These are phyloP conservation scores for Quambalaria eucalypti DNA, from an alignment of 1,284 basidiomycete species.

Conservation along the genomic window DNA sequence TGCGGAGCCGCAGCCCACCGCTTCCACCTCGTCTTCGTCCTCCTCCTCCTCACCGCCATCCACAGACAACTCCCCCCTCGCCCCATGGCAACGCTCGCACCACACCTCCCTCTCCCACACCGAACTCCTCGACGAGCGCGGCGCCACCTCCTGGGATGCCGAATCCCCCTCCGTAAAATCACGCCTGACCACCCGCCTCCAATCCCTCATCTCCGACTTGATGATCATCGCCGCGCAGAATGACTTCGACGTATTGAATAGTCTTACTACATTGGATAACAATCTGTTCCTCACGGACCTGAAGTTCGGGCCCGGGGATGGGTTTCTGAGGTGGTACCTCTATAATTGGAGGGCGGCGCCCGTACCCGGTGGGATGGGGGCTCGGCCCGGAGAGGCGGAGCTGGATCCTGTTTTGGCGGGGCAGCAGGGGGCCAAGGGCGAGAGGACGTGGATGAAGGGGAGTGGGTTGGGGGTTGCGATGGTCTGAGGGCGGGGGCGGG, in stretches of 20 bases:
- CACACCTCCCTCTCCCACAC: slow-evolving; percentile 21
- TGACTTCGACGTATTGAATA: slow-evolving; percentile 92
- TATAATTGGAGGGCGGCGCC: slow-evolving; percentile 49
- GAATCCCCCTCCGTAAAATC: slow-evolving; percentile 57
- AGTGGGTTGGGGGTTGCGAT: slow-evolving; percentile 1
- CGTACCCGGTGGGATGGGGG: slow-evolving; percentile 39
- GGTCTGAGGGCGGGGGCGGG: not conserved
- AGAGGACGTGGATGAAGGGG: not conserved
- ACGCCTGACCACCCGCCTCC: slow-evolving; percentile 62
- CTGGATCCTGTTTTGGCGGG: slow-evolving; percentile 22
- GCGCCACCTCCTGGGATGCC: slow-evolving; percentile 19
- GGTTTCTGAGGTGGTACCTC: slow-evolving; percentile 78
- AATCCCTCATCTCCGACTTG: slow-evolving; percentile 66
- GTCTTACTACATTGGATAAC: slow-evolving; percentile 90
- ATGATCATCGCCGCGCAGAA: slow-evolving; percentile 68
- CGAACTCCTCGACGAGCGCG: slow-evolving; percentile 29
- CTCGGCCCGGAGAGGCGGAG: slow-evolving; percentile 31
- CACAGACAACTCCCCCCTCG: not conserved
- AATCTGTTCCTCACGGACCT: slow-evolving; percentile 65
- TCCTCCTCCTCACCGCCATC: not conserved
- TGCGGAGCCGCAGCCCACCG: not conserved
- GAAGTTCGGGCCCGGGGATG: slow-evolving; percentile 83
- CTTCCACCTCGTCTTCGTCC: slow-evolving; percentile 3
- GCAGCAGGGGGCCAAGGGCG: not conserved
- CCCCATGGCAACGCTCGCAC: slow-evolving; percentile 21